phyloP scores from a whole-genome alignment of 257 asterid species.

The Fraxinus cuspidata region DNA sequence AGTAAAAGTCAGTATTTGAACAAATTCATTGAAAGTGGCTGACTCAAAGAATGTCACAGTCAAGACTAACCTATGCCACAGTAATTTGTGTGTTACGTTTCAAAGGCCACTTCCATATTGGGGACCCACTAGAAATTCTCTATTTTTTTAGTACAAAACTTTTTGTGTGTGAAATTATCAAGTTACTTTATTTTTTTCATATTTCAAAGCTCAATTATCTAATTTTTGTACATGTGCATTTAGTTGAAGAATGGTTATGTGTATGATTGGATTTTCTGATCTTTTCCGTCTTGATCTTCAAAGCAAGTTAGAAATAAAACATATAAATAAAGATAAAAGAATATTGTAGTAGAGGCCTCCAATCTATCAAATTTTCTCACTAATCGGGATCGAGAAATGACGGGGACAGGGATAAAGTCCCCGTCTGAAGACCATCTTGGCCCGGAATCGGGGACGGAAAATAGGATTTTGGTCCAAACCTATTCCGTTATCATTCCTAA shows the following conservation, averaged over 20 bases:
- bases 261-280: too few relatives aligned
- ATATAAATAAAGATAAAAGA: too few relatives aligned
- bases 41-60: slow-evolving; percentile 17
- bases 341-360: too few relatives aligned
- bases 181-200: background rate
- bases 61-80: slow-evolving; percentile 13
- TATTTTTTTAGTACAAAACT: background rate
- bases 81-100: slow-evolving; percentile 20
- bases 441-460: too few relatives aligned
- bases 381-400: too few relatives aligned
- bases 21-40: slow-evolving; percentile 29
- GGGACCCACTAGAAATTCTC: slow-evolving; percentile 30
- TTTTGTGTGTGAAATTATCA: background rate
- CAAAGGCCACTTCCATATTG: background rate
- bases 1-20: background rate
- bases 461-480: too few relatives aligned
- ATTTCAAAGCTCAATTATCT: background rate
- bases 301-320: too few relatives aligned
- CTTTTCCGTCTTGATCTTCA: too few relatives aligned
- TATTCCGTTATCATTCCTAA: too few relatives aligned
- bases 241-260: background rate
- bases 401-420: too few relatives aligned
- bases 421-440: too few relatives aligned
- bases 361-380: too few relatives aligned
- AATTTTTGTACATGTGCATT: background rate